A percentile compares a stretch with the other conserved stretches of the same genome.
Evolutionary conservation across 2,329 filamentous ascomycete species (phyloP).

Genomic region (Colletotrichum phormii): DNA sequence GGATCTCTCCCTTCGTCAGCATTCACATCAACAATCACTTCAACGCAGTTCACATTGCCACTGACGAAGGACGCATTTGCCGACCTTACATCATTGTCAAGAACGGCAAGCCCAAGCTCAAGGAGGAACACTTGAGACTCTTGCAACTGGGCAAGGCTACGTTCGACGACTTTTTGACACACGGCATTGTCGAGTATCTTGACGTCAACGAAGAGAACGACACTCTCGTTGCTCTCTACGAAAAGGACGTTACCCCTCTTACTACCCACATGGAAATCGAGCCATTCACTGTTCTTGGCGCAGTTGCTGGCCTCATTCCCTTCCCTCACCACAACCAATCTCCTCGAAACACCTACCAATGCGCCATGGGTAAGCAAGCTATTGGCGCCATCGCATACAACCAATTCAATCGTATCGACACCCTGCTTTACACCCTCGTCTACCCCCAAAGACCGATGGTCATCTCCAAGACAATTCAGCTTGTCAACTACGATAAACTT

Average conservation of each 20-base stretch:
- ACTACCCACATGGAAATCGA: conserved; percentile 98
- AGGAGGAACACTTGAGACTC: conserved; percentile 80
- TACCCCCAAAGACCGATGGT: conserved; percentile 99
- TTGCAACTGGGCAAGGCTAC: conserved; percentile 85
- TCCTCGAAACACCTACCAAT: conserved; percentile 98
- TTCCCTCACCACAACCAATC: conserved; percentile 99
- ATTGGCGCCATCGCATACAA: conserved; percentile 99
- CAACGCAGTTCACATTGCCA: conserved; percentile 92
- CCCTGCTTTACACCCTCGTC: conserved; percentile 93
- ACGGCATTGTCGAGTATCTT: conserved; percentile 93
- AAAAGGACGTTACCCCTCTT: conserved; percentile 82
- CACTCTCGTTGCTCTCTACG: conserved; percentile 90
- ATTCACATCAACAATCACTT: conserved; percentile 97
- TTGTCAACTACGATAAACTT: conserved; percentile 97
- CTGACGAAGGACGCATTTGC: conserved; percentile 96
- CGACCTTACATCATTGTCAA: conserved; percentile 96
- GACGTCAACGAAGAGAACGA: conserved; percentile 99
- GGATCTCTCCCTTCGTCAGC: conserved; percentile 95
- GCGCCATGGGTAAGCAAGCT: conserved; percentile 99
- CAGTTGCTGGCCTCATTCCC: conserved; percentile 94
- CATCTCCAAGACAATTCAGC: conserved; percentile 94
- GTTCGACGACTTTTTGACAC: conserved; percentile 93
- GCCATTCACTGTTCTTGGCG: conserved; percentile 95
- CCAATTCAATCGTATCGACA: conserved; percentile 97
- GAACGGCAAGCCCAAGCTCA: conserved; percentile 85